Base-by-base conservation (phyloP, 2,329 filamentous ascomycete genomes). In the Aureobasidium sp. region DNA sequence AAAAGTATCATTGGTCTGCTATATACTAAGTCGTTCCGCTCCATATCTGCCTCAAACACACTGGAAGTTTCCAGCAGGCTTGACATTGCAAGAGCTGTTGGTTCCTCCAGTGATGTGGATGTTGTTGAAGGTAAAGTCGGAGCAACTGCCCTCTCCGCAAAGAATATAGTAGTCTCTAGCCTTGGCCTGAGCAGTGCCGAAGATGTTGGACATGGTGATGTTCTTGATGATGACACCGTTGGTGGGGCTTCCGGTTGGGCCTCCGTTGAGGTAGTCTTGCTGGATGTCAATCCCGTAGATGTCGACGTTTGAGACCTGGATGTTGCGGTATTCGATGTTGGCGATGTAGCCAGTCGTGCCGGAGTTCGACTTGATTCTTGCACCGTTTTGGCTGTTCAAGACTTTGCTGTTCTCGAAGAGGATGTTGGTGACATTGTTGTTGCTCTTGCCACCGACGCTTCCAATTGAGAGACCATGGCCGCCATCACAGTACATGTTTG, bases 231-330 rank as follows among this genome's bases (percentile, higher is more conserved):
- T 73, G 13, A 81, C 75, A 49, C 75, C 77, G 21, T 70, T 75
- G 13, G 78, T 80, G 4, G 78, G 76, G 2, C 63, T 67, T 27
- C 72, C 72, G 27, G 72, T 74, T 3, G 73, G 71, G 19, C 65
- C 66, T 53, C 73, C 79, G 64, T 81, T 81, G 58, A 78, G 66
- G 64, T 81, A 81, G 66, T 81, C 79, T 69, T 81, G 78, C 69
- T 80, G 73, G 43, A 81, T 72, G 61, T 78, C 77, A 60, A 81
- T 78, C n/a, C 78, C 78, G 65, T 80, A 80, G 62, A 74, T 74
- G 33, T 70, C 67, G 63, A 79, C 78, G 55, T 73, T 72, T 37
- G 68, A 69, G 42, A 81, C 66, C 4, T 69, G 70, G 63, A 81
- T 80, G 65, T 78, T 75, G 62, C 72, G 69, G 70, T 78, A 81